Evolutionary conservation across 345 rosid genomes (phyloP).

Genomic region (Gossypium turneri): DNA sequence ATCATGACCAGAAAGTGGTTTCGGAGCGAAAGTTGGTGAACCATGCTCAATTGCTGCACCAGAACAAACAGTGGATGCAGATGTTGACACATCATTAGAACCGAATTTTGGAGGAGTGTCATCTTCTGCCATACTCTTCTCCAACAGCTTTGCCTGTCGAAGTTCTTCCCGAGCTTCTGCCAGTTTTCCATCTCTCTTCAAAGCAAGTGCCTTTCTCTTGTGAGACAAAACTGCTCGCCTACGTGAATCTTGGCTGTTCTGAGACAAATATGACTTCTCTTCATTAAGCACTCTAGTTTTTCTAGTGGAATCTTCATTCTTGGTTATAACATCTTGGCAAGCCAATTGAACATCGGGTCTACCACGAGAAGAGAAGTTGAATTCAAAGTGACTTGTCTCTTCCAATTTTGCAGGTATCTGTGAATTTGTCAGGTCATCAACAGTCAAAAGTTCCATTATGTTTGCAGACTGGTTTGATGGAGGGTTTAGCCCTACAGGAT

Average conservation of each 20-base stretch:
- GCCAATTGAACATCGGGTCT: slow-evolving; percentile 11
- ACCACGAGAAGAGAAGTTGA: slow-evolving; percentile 10
- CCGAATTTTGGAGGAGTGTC: slow-evolving; percentile 26
- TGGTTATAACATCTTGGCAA: slow-evolving; percentile 10
- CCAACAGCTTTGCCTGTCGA: slow-evolving; percentile 67
- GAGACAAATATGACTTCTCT: slow-evolving; percentile 22
- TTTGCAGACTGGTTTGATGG: slow-evolving; percentile 24
- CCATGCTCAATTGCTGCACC: slow-evolving; percentile 36
- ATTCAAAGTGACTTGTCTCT: slow-evolving; percentile 22
- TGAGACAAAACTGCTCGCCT: slow-evolving; percentile 56
- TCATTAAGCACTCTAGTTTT: slow-evolving; percentile 19
- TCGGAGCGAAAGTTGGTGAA: slow-evolving; percentile 39
- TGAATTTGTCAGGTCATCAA: slow-evolving; percentile 28
- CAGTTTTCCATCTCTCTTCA: slow-evolving; percentile 76
- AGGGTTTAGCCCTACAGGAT: slow-evolving; percentile 17
- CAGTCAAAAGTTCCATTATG: slow-evolving; percentile 47
- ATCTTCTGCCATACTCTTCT: slow-evolving; percentile 48
- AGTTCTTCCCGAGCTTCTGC: slow-evolving; percentile 79
- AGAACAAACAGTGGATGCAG: slow-evolving; percentile 24
- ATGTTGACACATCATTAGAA: background rate
- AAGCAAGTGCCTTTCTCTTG: slow-evolving; percentile 72
- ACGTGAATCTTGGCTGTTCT: slow-evolving; percentile 33
- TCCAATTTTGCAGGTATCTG: slow-evolving; percentile 28
- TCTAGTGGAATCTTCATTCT: slow-evolving; percentile 11
- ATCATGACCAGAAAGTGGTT: slow-evolving; percentile 64